phyloP scores from a whole-genome alignment of 129 eudicot species.

The Tagetes erecta region DNA sequence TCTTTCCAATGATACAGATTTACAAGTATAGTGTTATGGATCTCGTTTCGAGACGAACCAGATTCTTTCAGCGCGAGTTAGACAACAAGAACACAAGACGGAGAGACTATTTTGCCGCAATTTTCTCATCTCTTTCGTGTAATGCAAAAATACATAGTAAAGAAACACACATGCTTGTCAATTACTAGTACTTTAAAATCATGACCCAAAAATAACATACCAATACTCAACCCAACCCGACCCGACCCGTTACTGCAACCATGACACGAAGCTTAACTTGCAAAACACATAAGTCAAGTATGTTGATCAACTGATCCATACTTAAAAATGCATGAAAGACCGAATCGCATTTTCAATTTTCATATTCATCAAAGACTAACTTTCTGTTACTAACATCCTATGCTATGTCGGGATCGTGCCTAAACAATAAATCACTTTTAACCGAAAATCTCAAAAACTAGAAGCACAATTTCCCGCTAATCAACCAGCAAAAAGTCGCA shows the following conservation, averaged over 20 bases:
- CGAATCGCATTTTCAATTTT: conserved; percentile 41
- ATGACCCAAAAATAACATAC: background rate
- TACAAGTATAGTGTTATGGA: too few relatives aligned
- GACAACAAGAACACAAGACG: too few relatives aligned
- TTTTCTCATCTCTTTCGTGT: too few relatives aligned
- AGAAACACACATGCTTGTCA: too few relatives aligned
- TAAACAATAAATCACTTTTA: conserved; percentile 30
- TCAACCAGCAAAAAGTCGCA: conserved; percentile 31
- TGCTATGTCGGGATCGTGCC: conserved; percentile 40
- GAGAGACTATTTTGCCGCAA: too few relatives aligned
- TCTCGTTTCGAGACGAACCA: too few relatives aligned
- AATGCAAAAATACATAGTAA: too few relatives aligned
- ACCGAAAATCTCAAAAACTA: conserved; percentile 33
- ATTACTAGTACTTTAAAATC: too few relatives aligned
- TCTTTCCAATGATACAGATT: too few relatives aligned
- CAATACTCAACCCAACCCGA: background rate
- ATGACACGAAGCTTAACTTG: background rate
- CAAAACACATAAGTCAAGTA: background rate
- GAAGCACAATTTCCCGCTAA: conserved; percentile 43
- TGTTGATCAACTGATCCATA: background rate
- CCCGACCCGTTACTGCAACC: conserved; percentile 4
- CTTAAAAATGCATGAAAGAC: background rate
- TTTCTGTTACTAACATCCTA: conserved; percentile 40
- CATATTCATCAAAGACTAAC: conserved; percentile 38
- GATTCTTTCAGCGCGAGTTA: too few relatives aligned